Base-by-base conservation (phyloP, 495 filamentous ascomycete genomes). In the Penicillium angulare region DNA sequence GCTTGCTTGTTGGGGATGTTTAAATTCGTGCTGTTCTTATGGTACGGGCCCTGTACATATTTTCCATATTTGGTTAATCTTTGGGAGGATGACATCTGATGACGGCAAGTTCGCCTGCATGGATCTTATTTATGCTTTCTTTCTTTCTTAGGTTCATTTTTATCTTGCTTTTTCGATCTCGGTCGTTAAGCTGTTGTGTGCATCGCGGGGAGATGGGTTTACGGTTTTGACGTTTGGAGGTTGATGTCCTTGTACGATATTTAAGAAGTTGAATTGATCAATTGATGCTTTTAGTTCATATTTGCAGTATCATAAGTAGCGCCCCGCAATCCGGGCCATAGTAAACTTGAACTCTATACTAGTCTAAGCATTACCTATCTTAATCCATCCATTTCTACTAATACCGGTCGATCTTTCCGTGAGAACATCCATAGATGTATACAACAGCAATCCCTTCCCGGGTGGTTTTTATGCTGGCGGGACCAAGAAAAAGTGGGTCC, bases 11-110 rank as follows among this genome's bases (percentile, higher is more conserved):
- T 35, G 26, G 57, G 55, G 51, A 47, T 49, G 43, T 47, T 48
- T 55, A 52, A 36, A 50, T 44, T 47, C 39, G 52, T 50, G 49
- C 46, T 45, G 40, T 40, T 36, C 15, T 17, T 18, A 41, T 26
- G 48, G 47, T 43, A 39, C 55, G 59, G 56, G 42, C 47, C 50
- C 45, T 64, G 57, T 61, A 64, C 46, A 64, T 64, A 64, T 45
- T 50, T 56, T 58, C 48, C 55, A 53, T 59, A 47, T 24, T 46
- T 55, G 47, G 47, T 47, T 29, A 36, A 55, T 53, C 43, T 55
- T 32, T 44, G 47, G 48, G 49, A 21, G 20, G 41, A 47, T n/a
- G 58, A 51, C 54, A 57, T 61, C 34, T 51, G 41, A 54, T 53
- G 50, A 39, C 40, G 15, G 26, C 51, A 20, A 52, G 47, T 52